Evolutionary conservation across 768 basidiomycete species (phyloP), one percentile per base, ranked within the genome.

Genomic region (Leucogyrophana mollusca): DNA sequence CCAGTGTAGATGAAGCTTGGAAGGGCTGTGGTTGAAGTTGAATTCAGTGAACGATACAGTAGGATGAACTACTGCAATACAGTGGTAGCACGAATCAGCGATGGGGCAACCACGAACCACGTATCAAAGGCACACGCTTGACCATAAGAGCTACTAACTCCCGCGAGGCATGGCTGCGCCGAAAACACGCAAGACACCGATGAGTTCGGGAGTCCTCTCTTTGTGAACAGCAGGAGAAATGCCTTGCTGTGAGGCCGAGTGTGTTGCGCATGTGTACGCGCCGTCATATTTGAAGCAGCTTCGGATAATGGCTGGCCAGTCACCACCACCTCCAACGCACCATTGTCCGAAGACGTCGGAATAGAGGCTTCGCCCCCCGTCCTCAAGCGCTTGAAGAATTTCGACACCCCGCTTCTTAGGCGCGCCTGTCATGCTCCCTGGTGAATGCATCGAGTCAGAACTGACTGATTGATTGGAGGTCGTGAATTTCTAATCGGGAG

Each of bases 341-440:
- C 91, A 90, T 60, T 94, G 97, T 2, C 94, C 94, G 50, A 94
- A 85, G 4, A 92, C 88, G 24, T 94, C 94, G 16, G 94, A 96
- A 61, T 98, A 98, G 14, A 94, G 71, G 21, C 83, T 78, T 22
- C 94, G 79, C 38, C 83, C 77, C 34, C 74, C 63, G 37, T 75
- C 77, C 63, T 97, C 94, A 2, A 96, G 75, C 1, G 72, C 72
- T 51, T 90, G 87, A 7, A 98, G 74, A 27, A 98, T 85, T 65
- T 96, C 89, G 7, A 96, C 85, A 46, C 89, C 91, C 24, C 94
- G 84, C 57, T 95, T 87, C 70, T 97, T 98, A 0, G 94, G 94
- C 0, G 94, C 94, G 27, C 94, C 94, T 2, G 94, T 97, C 94
- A 98, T 98, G 49, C 91, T 94, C 1, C 93, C 92, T 94, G 50